Evolutionary conservation across 768 basidiomycete species (phyloP), one percentile per base, ranked within the genome.

Genomic region (Rhizopogon vulgaris): DNA sequence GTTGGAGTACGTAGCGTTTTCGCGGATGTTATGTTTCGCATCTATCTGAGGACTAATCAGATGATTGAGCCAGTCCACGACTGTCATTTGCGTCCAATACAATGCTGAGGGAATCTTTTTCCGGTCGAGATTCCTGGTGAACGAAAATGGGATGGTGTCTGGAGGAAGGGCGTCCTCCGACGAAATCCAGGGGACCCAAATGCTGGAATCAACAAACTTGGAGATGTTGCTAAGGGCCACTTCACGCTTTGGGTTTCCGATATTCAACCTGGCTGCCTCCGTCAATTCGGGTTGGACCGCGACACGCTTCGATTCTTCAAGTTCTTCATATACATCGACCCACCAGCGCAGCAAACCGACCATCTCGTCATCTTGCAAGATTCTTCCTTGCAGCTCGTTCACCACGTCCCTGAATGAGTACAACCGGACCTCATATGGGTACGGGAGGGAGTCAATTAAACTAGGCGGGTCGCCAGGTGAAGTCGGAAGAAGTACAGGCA

Each of bases 261-360:
- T 34, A 14, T 14, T 18, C 18, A 27, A 34, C 12, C 22, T 46
- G 18, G 43, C 43, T 8, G 30, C 18, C 17, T 18, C 18, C 8
- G 11, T 32, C 4, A 46, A 30, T 14, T 3, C 18, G 1, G 66
- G 41, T 15, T 47, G 24, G 27, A 22, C 4, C 3, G 1, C 10
- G 11, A 12, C 32, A 34, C 41, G n/a, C 63, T 63, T 32, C 36
- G n/a, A 3, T 34, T 24, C 11, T 15, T 15, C 12, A 5, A 22
- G 22, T 22, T 22, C 22, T 22, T 17, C 40, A 18, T 27, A 47
- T 27, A 77, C 60, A 6, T 53, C 57, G 41, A 79, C 70, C 88
- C 92, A 92, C 94, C 94, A 97, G 50, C 79, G 78, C 60, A 94
- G 66, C 63, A 86, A 91, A 3, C 80, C 83, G n/a, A 84, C 66